These are phyloP conservation scores for Prunus dulcis DNA, from an alignment of 306 rosid species.

Conservation along the genomic window DNA sequence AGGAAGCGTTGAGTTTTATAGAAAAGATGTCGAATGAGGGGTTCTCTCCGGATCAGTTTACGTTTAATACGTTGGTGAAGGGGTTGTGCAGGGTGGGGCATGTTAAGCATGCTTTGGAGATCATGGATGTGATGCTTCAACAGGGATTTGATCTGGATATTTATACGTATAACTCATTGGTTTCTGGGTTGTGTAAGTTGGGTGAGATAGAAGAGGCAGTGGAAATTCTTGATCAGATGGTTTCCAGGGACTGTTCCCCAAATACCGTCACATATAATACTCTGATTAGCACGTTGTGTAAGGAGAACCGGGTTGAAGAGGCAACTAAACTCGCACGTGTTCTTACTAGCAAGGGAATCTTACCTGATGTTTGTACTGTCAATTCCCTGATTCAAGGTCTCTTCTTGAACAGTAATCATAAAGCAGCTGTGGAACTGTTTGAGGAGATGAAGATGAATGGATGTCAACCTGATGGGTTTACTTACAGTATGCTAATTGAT, in stretches of 20 bases:
- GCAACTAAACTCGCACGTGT: conserved; percentile 64
- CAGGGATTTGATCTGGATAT: conserved; percentile 73
- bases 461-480: conserved; percentile 74
- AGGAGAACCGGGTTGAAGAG: conserved; percentile 69
- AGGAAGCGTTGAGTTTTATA: conserved; percentile 65
- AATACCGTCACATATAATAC: conserved; percentile 75
- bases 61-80: conserved; percentile 71
- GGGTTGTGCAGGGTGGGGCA: conserved; percentile 69
- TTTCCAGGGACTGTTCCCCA: conserved; percentile 64
- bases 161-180: conserved; percentile 72
- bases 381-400: conserved; percentile 84
- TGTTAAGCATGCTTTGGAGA: conserved; percentile 65
- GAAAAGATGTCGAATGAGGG: conserved; percentile 50
- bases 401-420: conserved; percentile 52
- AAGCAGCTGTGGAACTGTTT: conserved; percentile 66
- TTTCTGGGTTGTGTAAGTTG: conserved; percentile 68
- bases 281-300: conserved; percentile 66
- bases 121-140: conserved; percentile 77
- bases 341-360: conserved; percentile 63
- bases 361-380: conserved; percentile 87
- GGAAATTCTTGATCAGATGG: conserved; percentile 70
- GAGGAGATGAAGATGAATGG: conserved; percentile 84
- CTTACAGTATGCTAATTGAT: conserved; percentile 73
- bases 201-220: conserved; percentile 75
- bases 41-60: conserved; percentile 64